phyloP scores from a whole-genome alignment of 1,284 basidiomycete species.

The Ceratobasidium sp. region DNA sequence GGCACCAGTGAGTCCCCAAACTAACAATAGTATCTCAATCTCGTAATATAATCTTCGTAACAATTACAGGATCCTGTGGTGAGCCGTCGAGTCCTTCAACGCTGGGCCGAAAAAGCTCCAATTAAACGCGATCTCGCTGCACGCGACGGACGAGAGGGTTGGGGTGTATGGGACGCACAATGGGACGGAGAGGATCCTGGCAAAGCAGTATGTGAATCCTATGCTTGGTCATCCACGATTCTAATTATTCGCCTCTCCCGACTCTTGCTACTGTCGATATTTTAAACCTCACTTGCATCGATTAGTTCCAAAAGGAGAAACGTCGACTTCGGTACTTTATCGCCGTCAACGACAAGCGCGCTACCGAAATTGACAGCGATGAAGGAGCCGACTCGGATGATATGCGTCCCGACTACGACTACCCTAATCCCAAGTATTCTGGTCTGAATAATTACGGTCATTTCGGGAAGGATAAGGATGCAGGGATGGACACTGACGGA shows the following conservation, averaged over 20 bases:
- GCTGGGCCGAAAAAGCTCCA: conserved; percentile 22
- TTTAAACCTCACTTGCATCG: too few species aligned
- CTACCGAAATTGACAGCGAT: too few species aligned
- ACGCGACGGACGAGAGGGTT: conserved; percentile 12
- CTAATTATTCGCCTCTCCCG: neutral
- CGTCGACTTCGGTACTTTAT: neutral
- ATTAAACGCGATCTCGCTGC: conserved; percentile 23
- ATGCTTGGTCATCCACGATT: too few species aligned
- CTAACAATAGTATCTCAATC: neutral
- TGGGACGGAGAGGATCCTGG: conserved; percentile 12
- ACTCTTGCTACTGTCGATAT: neutral
- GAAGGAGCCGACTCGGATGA: conserved; percentile 13
- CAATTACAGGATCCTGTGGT: conserved; percentile 17
- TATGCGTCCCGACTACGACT: neutral
- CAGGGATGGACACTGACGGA: too few species aligned
- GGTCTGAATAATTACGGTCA: too few species aligned
- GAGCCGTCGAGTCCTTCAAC: neutral
- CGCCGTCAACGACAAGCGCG: too few species aligned
- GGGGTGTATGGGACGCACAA: conserved; percentile 30
- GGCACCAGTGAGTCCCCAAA: neutral
- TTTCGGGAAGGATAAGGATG: too few species aligned
- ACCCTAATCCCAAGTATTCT: too few species aligned
- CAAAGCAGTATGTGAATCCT: neutral
- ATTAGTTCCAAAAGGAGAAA: neutral
- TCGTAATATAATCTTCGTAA: neutral